Evolutionary conservation across 179 eudicot genomes (phyloP).

Genomic region (Gypsophila paniculata): DNA sequence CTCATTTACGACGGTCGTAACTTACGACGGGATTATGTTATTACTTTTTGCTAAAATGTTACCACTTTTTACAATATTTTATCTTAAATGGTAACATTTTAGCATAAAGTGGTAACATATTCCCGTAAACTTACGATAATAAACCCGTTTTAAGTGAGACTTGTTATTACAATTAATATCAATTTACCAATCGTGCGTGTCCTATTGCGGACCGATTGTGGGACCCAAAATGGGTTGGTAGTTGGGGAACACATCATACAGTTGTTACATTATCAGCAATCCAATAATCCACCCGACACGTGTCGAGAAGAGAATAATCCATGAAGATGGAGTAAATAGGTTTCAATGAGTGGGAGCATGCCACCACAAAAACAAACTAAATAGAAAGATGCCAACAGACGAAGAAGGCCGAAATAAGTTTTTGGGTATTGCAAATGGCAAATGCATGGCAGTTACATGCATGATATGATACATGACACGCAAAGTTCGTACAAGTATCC

Average conservation of each 20-base stretch:
- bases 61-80: too few species aligned
- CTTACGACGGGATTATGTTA: too few species aligned
- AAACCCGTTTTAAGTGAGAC: too few species aligned
- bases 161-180: too few species aligned
- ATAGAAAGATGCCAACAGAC: not conserved
- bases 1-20: too few species aligned
- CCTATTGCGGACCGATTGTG: not conserved
- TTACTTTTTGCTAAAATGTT: too few species aligned
- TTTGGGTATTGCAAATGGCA: not conserved
- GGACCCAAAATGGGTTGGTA: slow-evolving; percentile 40
- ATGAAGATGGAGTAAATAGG: slow-evolving; percentile 22
- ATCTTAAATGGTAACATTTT: too few species aligned
- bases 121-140: too few species aligned
- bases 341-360: slow-evolving; percentile 17
- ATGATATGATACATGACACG: slow-evolving; percentile 19
- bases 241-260: slow-evolving; percentile 41
- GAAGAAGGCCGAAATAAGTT: slow-evolving; percentile 6
- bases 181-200: not conserved
- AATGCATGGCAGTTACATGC: too few species aligned
- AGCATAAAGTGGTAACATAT: too few species aligned
- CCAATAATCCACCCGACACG: slow-evolving; percentile 19
- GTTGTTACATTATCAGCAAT: slow-evolving; percentile 17
- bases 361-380: slow-evolving; percentile 19
- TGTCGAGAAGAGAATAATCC: slow-evolving; percentile 15
- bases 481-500: slow-evolving; percentile 10